Conservation (phyloP, 2,329 filamentous ascomycete species). For the Fonsecaea erecta region DNA sequence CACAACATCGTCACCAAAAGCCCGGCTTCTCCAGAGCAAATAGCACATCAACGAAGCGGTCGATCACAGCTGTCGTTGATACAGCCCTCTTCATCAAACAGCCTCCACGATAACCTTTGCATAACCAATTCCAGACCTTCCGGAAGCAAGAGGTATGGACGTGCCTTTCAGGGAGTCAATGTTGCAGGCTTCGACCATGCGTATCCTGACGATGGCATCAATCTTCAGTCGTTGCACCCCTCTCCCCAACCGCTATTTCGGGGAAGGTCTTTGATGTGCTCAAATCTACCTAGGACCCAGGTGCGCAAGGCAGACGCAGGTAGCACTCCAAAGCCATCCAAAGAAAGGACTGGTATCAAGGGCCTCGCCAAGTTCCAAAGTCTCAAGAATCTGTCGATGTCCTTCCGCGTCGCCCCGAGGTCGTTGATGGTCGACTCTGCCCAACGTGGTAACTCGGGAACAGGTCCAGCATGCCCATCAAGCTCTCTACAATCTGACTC, state of each 20-base stretch:
- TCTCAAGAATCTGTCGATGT: slow-evolving; percentile 20
- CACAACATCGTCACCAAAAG: slow-evolving; percentile 9
- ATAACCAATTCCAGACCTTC: background rate
- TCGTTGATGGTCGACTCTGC: background rate
- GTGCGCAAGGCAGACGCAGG: slow-evolving; percentile 4
- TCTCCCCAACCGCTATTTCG: slow-evolving; percentile 3
- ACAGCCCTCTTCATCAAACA: slow-evolving; percentile 8
- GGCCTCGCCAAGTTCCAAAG: slow-evolving; percentile 13
- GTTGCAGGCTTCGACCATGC: slow-evolving; percentile 18
- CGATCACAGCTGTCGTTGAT: slow-evolving; percentile 9
- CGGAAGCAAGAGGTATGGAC: slow-evolving; percentile 16
- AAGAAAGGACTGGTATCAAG: background rate
- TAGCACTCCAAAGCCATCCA: background rate
- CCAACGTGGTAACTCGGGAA: background rate
- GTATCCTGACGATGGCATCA: slow-evolving; percentile 21
- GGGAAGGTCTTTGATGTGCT: slow-evolving; percentile 22
- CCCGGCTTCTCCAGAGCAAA: slow-evolving; percentile 12
- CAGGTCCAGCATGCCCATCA: background rate
- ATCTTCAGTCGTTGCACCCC: background rate
- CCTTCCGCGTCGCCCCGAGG: slow-evolving; percentile 13
- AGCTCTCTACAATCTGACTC: slow-evolving; percentile 2
- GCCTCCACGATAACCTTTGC: background rate
- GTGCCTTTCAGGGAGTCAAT: slow-evolving; percentile 7
- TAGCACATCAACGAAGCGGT: background rate
- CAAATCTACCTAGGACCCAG: background rate